Conservation (phyloP, 2,329 filamentous ascomycete genomes). For the Pochonia chlamydosporia region DNA sequence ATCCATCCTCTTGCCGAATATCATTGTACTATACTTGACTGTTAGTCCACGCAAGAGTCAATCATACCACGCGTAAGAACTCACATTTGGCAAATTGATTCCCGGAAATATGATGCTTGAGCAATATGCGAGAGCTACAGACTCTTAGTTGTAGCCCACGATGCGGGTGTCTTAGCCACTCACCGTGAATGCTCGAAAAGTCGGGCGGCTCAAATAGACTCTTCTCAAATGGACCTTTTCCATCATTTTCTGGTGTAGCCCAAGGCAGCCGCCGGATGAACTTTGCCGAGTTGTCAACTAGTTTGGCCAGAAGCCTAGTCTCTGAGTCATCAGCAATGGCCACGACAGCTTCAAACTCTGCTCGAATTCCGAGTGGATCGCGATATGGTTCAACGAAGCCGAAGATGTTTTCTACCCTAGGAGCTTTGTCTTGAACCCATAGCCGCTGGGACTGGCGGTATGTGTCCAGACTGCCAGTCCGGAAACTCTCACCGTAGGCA, state of each 20-base stretch:
- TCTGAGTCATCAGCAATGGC: conserved; percentile 61
- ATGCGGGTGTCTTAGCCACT: too few relatives aligned
- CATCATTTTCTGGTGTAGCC: conserved; percentile 35
- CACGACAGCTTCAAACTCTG: conserved; percentile 56
- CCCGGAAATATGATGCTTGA: conserved; percentile 36
- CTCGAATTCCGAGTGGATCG: conserved; percentile 52
- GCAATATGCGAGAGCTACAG: conserved; percentile 38
- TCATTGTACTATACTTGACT: conserved; percentile 37
- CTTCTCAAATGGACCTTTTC: conserved; percentile 60
- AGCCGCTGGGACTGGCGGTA: conserved; percentile 49
- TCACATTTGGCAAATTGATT: conserved; percentile 39
- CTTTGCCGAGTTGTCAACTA: conserved; percentile 57
- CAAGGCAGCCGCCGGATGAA: conserved; percentile 67
- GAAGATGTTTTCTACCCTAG: conserved; percentile 51
- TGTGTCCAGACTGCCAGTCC: conserved; percentile 46
- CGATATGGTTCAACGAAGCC: conserved; percentile 60
- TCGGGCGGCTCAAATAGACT: conserved; percentile 66
- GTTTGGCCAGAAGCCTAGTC: conserved; percentile 50
- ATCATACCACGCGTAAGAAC: conserved; percentile 3
- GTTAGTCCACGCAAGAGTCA: neutral
- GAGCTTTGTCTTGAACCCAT: conserved; percentile 54
- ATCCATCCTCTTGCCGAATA: conserved; percentile 53
- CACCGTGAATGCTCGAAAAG: conserved; percentile 65
- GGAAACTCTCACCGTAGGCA: conserved; percentile 50
- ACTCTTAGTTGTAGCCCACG: too few relatives aligned